Conservation (phyloP, 1,284 basidiomycete species). For the Porodaedalea pini region DNA sequence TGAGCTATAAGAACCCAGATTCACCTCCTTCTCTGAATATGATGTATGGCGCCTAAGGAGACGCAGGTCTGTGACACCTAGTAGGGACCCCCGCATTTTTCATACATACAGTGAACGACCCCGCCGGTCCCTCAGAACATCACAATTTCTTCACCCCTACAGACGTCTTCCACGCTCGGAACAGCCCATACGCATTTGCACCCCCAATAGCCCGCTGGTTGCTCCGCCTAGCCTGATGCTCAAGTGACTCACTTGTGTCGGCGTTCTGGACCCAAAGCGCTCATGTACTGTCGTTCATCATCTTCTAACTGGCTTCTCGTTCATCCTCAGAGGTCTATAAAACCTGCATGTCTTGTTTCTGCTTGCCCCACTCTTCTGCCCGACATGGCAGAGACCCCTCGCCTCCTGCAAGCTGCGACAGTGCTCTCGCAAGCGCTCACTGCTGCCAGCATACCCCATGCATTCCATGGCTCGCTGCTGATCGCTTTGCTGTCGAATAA, state of each 20-base stretch:
- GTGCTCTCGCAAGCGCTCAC: constrained; percentile 55
- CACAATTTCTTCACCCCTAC: constrained; percentile 15
- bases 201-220: constrained; percentile 7
- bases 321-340: constrained; percentile 1
- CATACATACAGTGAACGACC: constrained; percentile 12
- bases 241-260: constrained; percentile 13
- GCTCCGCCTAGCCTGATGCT: constrained; percentile 9
- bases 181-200: not conserved
- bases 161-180: constrained; percentile 6
- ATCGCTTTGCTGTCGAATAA: constrained; percentile 55
- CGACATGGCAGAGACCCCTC: constrained; percentile 58
- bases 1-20: constrained; percentile 14
- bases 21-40: constrained; percentile 14
- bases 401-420: constrained; percentile 60
- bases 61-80: constrained; percentile 10
- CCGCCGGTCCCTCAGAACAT: constrained; percentile 6
- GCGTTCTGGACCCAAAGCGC: constrained; percentile 11
- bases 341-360: constrained; percentile 5
- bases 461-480: constrained; percentile 63
- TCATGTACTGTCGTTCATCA: constrained; percentile 8
- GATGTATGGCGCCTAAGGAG: not conserved
- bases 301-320: not conserved
- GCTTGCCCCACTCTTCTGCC: not conserved
- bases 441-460: constrained; percentile 53
- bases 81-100: constrained; percentile 3